Conservation (phyloP, 2,329 filamentous ascomycete species). For the Harringtonia lauricola region DNA sequence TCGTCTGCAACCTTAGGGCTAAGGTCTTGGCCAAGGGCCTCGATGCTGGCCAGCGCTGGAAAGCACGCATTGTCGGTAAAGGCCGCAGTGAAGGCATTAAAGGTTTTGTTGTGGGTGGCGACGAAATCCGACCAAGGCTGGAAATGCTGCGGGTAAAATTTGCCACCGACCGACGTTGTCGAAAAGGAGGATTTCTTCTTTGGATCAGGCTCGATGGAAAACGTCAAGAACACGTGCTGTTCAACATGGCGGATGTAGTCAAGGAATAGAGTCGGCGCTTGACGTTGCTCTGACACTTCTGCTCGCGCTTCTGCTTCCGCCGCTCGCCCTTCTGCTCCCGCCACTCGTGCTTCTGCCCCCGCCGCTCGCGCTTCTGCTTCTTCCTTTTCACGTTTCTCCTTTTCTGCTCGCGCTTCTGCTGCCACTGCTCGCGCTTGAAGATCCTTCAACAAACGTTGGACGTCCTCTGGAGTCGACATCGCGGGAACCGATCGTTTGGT, state of each 20-base stretch:
- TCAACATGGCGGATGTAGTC: background rate
- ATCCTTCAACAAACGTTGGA: background rate
- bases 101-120: background rate
- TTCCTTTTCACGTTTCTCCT: background rate
- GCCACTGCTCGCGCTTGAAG: background rate
- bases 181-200: background rate
- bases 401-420: background rate
- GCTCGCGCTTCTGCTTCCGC: background rate
- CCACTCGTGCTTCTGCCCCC: background rate
- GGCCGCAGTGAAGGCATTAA: background rate
- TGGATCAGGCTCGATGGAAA: background rate
- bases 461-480: background rate
- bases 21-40: background rate
- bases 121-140: slow-evolving; percentile 1
- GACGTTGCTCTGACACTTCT: background rate
- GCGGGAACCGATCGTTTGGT: no score
- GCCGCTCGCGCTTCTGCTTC: background rate
- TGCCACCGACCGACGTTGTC: background rate
- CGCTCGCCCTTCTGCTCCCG: background rate
- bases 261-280: background rate
- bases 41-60: background rate
- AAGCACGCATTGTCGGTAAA: background rate
- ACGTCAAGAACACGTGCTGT: background rate
- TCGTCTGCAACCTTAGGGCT: background rate
- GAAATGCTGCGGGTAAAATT: slow-evolving; percentile 1